A percentile compares a stretch with the other conserved stretches of the same genome.
Conservation (phyloP, 108 stramenopile genomes). For the Pseudonitzschia delicatissima region DNA sequence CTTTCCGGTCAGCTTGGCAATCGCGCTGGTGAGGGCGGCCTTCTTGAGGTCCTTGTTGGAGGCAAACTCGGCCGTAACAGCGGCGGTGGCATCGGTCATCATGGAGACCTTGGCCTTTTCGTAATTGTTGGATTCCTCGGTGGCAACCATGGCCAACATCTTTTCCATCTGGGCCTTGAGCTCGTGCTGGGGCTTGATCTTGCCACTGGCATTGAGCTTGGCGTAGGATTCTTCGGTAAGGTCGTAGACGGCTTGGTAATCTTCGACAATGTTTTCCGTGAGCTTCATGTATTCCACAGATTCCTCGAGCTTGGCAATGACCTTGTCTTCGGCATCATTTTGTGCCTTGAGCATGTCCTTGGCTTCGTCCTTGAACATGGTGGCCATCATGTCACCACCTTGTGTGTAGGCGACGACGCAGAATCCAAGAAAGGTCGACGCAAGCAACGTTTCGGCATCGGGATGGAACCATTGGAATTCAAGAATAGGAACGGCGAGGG, state of each 20-base stretch:
- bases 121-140: slow-evolving; percentile 60
- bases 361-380: slow-evolving; percentile 67
- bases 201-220: slow-evolving; percentile 80
- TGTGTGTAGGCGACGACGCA: slow-evolving; percentile 81
- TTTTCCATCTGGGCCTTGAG: slow-evolving; percentile 82
- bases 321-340: slow-evolving; percentile 73
- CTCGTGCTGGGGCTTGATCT: slow-evolving; percentile 83
- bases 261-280: slow-evolving; percentile 63
- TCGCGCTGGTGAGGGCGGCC: slow-evolving; percentile 67
- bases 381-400: slow-evolving; percentile 81
- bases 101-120: slow-evolving; percentile 83
- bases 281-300: slow-evolving; percentile 75
- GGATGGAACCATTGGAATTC: slow-evolving; percentile 77
- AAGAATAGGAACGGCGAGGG: slow-evolving; percentile 77
- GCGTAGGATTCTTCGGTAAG: slow-evolving; percentile 63
- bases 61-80: slow-evolving; percentile 64
- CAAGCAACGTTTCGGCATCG: slow-evolving; percentile 81
- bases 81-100: slow-evolving; percentile 78
- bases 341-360: slow-evolving; percentile 73
- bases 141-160: slow-evolving; percentile 66
- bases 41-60: slow-evolving; percentile 66
- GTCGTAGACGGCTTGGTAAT: slow-evolving; percentile 62
- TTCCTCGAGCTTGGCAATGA: slow-evolving; percentile 71
- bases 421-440: slow-evolving; percentile 81
- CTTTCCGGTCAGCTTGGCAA: slow-evolving; percentile 63